phyloP scores from a whole-genome alignment of 2,329 filamentous ascomycete genomes.

The Blastomyces parvus region DNA sequence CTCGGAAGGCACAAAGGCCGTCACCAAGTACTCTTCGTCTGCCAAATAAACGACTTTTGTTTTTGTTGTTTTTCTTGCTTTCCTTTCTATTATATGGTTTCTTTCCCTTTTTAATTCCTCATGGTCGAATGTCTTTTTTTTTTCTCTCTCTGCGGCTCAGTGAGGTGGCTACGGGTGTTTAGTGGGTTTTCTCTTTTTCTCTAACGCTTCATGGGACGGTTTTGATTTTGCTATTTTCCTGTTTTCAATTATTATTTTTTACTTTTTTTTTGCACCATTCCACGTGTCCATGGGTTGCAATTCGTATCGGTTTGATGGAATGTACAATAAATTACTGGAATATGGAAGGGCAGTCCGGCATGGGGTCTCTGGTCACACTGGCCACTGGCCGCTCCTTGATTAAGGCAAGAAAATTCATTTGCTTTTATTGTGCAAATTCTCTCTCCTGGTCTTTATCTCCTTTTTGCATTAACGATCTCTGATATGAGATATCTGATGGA shows the following conservation, averaged over 20 bases:
- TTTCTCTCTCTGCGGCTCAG: constrained; percentile 27
- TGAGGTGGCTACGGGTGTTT: constrained; percentile 24
- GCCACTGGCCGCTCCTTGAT: constrained; percentile 20
- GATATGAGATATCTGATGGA: too few relatives aligned
- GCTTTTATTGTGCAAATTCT: constrained; percentile 6
- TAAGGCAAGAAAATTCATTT: constrained; percentile 22
- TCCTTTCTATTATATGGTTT: constrained; percentile 45
- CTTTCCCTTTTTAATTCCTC: constrained; percentile 32
- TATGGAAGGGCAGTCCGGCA: constrained; percentile 24
- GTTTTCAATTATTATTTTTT: constrained; percentile 28
- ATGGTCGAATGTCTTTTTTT: constrained; percentile 28
- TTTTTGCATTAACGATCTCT: neutral
- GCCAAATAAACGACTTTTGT: constrained; percentile 69
- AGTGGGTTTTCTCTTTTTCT: constrained; percentile 27
- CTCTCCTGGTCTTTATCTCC: too few relatives aligned
- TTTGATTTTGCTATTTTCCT: constrained; percentile 32
- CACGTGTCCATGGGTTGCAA: constrained; percentile 34
- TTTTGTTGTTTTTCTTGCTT: constrained; percentile 47
- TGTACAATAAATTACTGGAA: constrained; percentile 37
- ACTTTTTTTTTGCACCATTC: constrained; percentile 17
- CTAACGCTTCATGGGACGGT: constrained; percentile 42
- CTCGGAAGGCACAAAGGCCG: constrained; percentile 98
- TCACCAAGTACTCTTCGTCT: constrained; percentile 99
- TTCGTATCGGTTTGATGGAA: constrained; percentile 28
- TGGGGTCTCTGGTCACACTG: constrained; percentile 16